phyloP scores from a whole-genome alignment of 2,329 filamentous ascomycete species.

The Penicillium capsulatum region DNA sequence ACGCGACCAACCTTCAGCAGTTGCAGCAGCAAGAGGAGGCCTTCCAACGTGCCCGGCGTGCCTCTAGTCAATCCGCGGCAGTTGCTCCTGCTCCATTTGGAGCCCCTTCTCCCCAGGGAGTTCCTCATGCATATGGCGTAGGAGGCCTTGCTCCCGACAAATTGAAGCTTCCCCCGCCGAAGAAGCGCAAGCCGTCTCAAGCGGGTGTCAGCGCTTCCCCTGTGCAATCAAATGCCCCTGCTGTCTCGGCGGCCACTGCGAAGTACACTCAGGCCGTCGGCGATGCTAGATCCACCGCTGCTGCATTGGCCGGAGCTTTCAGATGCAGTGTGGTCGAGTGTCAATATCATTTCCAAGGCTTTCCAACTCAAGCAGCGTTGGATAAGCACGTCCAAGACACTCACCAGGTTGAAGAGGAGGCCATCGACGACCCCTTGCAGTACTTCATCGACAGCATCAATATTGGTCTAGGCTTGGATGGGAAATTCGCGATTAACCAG shows the following conservation, averaged over 20 bases:
- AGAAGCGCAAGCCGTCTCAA: slow-evolving; percentile 54
- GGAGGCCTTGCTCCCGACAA: slow-evolving; percentile 54
- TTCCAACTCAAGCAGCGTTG: slow-evolving; percentile 52
- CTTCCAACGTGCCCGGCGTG: slow-evolving; percentile 36
- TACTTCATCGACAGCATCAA: slow-evolving; percentile 54
- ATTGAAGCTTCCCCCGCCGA: slow-evolving; percentile 55
- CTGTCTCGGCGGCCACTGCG: slow-evolving; percentile 24
- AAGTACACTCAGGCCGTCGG: slow-evolving; percentile 37
- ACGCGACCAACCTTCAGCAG: slow-evolving; percentile 47
- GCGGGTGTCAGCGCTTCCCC: slow-evolving; percentile 28
- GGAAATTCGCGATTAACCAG: slow-evolving; percentile 27
- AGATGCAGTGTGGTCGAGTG: slow-evolving; percentile 53
- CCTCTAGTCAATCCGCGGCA: slow-evolving; percentile 38
- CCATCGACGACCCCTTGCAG: slow-evolving; percentile 52
- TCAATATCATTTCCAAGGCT: slow-evolving; percentile 52
- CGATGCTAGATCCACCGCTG: slow-evolving; percentile 39
- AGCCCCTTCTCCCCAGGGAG: slow-evolving; percentile 52
- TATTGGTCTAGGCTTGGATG: slow-evolving; percentile 46
- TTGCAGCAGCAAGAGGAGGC: slow-evolving; percentile 45
- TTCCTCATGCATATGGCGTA: slow-evolving; percentile 53
- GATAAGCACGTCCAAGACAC: slow-evolving; percentile 52
- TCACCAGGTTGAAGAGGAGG: slow-evolving; percentile 46
- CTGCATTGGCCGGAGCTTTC: slow-evolving; percentile 46
- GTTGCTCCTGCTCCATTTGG: slow-evolving; percentile 53
- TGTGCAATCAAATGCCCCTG: slow-evolving; percentile 18